Evolutionary conservation across 1,284 basidiomycete species (phyloP).

Genomic region (Filobasidium uniguttulatum): DNA sequence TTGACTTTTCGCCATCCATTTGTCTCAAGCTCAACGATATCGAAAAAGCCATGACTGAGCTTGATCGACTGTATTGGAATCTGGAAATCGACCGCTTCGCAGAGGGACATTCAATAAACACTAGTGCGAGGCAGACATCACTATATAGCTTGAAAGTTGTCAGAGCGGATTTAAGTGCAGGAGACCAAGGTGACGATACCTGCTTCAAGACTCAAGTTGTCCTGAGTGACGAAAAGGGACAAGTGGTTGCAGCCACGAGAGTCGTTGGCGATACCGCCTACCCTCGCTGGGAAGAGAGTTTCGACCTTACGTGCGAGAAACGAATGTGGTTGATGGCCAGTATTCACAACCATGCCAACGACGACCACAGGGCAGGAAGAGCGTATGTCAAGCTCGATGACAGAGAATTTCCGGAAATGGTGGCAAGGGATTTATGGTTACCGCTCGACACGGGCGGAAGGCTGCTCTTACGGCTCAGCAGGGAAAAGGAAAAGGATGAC

Average conservation of each 20-base stretch:
- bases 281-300: slow-evolving; percentile 93
- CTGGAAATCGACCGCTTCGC: slow-evolving; percentile 82
- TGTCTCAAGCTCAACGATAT: slow-evolving; percentile 98
- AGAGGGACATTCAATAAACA: slow-evolving; percentile 35
- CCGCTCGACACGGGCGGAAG: slow-evolving; percentile 68
- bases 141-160: slow-evolving; percentile 91
- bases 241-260: slow-evolving; percentile 81
- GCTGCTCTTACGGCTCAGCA: slow-evolving; percentile 75
- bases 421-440: slow-evolving; percentile 84
- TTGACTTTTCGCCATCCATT: slow-evolving; percentile 77
- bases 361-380: slow-evolving; percentile 43
- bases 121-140: slow-evolving; percentile 47
- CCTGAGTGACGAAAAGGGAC: slow-evolving; percentile 80
- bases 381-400: slow-evolving; percentile 89
- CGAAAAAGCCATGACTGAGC: slow-evolving; percentile 71
- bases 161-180: slow-evolving; percentile 50
- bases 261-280: slow-evolving; percentile 84
- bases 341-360: slow-evolving; percentile 77
- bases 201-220: slow-evolving; percentile 74
- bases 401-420: slow-evolving; percentile 69
- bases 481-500: slow-evolving; percentile 98
- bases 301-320: slow-evolving; percentile 68
- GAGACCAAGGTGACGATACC: slow-evolving; percentile 26
- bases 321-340: slow-evolving; percentile 94
- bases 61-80: slow-evolving; percentile 87